Conservation (phyloP, 2,329 filamentous ascomycete genomes). For the Clonostachys solani region DNA sequence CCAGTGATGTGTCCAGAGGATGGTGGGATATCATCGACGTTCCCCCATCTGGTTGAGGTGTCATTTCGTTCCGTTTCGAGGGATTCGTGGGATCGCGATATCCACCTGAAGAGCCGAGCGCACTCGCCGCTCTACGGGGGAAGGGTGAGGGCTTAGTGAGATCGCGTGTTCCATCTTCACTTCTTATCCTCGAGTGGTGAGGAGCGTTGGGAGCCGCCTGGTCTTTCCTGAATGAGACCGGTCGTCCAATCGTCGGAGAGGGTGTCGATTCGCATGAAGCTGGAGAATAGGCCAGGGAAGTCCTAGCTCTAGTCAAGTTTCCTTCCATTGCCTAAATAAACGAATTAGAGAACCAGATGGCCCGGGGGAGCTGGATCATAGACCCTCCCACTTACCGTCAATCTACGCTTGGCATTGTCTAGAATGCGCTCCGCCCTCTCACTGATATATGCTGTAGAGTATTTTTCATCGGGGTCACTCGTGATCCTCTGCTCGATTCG, state of each 20-base stretch:
- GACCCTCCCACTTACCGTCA: conserved; percentile 61
- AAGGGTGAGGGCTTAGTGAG: conserved; percentile 15
- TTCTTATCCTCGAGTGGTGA: conserved; percentile 21
- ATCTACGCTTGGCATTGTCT: conserved; percentile 83
- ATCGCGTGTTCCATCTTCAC: conserved; percentile 17
- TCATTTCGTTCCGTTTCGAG: conserved; percentile 10
- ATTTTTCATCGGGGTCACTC: conserved; percentile 43
- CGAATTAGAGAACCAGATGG: conserved; percentile 6
- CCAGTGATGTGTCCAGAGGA: conserved; percentile 37
- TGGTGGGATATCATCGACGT: conserved; percentile 28
- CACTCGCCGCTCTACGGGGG: conserved; percentile 58
- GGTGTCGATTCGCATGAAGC: conserved; percentile 42
- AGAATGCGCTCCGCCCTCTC: conserved; percentile 85
- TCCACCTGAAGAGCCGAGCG: conserved; percentile 53
- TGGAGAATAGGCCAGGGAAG: conserved; percentile 45
- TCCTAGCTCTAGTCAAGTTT: conserved; percentile 76
- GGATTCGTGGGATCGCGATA: conserved; percentile 45
- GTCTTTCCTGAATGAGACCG: conserved; percentile 14
- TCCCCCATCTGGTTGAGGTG: not conserved
- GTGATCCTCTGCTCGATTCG: not conserved
- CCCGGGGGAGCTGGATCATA: not conserved
- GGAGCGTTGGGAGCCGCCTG: conserved; percentile 7
- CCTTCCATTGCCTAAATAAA: conserved; percentile 79
- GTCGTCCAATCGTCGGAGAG: conserved; percentile 37
- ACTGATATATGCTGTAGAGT: conserved; percentile 72